These are phyloP conservation scores for Bisporella sp. DNA, from an alignment of 2,329 filamentous ascomycete species.

Conservation along the genomic window DNA sequence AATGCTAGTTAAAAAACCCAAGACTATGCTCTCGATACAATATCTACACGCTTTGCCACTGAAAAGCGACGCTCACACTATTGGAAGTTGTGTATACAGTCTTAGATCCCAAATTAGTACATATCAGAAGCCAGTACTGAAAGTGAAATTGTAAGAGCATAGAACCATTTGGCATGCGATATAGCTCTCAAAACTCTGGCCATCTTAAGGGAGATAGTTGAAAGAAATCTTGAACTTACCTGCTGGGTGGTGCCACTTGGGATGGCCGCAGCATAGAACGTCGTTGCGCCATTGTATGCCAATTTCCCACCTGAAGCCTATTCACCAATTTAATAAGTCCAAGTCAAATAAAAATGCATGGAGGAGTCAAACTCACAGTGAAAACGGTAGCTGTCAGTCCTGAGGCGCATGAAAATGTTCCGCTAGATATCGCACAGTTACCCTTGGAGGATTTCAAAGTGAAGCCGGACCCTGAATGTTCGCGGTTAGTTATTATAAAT, in stretches of 20 bases:
- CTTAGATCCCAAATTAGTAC: too few species aligned
- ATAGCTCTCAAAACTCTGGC: too few species aligned
- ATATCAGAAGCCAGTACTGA: too few species aligned
- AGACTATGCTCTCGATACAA: too few species aligned
- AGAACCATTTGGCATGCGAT: too few species aligned
- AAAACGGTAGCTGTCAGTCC: slow-evolving; percentile 34
- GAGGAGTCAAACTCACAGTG: slow-evolving; percentile 14
- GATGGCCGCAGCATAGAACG: slow-evolving; percentile 27
- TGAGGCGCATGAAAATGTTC: slow-evolving; percentile 47
- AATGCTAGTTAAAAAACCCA: too few species aligned
- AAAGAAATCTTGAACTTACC: too few species aligned
- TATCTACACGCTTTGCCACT: slow-evolving; percentile 20
- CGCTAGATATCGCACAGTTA: slow-evolving; percentile 46
- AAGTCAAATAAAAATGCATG: neutral
- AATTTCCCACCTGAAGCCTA: slow-evolving; percentile 17
- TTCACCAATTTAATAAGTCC: too few species aligned
- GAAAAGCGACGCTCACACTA: slow-evolving; percentile 23
- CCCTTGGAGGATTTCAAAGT: slow-evolving; percentile 53
- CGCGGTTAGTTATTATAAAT: neutral
- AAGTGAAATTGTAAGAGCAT: too few species aligned
- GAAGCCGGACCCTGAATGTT: slow-evolving; percentile 19
- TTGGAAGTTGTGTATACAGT: slow-evolving; percentile 23
- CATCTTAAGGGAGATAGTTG: too few species aligned
- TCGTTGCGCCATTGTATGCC: slow-evolving; percentile 20
- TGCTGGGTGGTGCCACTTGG: slow-evolving; percentile 26